Conservation (phyloP, 2,329 filamentous ascomycete species). For the Verticillium klebahnii region DNA sequence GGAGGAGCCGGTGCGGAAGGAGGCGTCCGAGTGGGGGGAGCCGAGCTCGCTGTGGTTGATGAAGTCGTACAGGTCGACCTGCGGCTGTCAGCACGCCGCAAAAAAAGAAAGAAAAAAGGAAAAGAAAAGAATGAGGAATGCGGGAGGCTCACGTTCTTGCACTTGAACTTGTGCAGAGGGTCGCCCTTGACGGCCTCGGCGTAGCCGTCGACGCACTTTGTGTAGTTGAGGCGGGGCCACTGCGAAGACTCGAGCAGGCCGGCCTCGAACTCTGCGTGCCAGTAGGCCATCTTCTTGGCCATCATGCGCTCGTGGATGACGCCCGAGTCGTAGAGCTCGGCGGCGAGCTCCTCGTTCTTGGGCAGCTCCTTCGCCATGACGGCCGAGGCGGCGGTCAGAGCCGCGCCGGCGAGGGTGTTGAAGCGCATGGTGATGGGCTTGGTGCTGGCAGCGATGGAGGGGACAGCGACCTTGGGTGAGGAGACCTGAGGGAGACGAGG, state of each 20-base stretch:
- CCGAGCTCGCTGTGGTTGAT: slow-evolving; percentile 45
- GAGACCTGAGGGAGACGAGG: not conserved
- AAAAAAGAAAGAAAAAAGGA: not conserved
- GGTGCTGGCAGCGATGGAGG: not conserved
- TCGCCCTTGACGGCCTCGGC: slow-evolving; percentile 12
- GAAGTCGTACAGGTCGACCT: slow-evolving; percentile 49
- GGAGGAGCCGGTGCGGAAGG: slow-evolving; percentile 17
- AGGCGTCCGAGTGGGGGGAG: slow-evolving; percentile 20
- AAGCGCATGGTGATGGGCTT: slow-evolving; percentile 8
- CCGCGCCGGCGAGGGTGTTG: slow-evolving; percentile 11
- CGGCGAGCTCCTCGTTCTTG: slow-evolving; percentile 8
- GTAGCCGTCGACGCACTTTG: slow-evolving; percentile 11
- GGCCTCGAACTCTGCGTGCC: slow-evolving; percentile 5
- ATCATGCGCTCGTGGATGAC: slow-evolving; percentile 12
- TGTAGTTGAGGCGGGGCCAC: slow-evolving; percentile 12
- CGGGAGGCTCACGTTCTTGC: slow-evolving; percentile 20
- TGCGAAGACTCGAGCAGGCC: slow-evolving; percentile 10
- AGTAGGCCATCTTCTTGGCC: slow-evolving; percentile 10
- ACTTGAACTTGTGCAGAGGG: slow-evolving; percentile 11
- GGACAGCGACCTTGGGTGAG: not conserved
- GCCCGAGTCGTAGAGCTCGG: slow-evolving; percentile 14
- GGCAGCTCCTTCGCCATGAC: slow-evolving; percentile 11
- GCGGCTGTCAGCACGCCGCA: not conserved
- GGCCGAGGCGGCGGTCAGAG: slow-evolving; percentile 7
- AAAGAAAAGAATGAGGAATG: too few relatives aligned